Evolutionary conservation across 805 yeast species (phyloP), one percentile per base, ranked within the genome.

Genomic region (Candida verbasci): DNA sequence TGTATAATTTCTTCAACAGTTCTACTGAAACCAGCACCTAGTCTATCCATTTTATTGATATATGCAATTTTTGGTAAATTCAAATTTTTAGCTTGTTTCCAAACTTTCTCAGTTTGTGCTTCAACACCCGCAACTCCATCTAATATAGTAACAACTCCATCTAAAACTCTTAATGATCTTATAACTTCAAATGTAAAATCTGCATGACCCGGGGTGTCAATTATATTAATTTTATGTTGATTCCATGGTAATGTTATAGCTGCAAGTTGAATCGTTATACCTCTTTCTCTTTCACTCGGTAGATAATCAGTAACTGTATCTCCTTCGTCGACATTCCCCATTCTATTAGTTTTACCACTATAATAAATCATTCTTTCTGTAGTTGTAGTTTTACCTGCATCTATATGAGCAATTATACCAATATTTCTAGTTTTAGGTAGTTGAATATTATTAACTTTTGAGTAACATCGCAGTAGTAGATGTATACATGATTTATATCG

Each of bases 71-170:
- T 72, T 0, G 98, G 97, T 24, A 93, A 78, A 2, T 58, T 58
- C 46, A 80, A 60, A 12, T 72, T 73, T 15, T 63, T 65, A 1
- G 96, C 89, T 58, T 89, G 96, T 44, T 74, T 76, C 97, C 97
- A 93, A 3, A 93, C 97, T 52, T 88, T 91, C 55, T 89, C 97
- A 0, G 98, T 91, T 58, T 93, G 97, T 0, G 97, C 93, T 56
- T 93, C 98, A 1, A 93, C 98, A 9, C 98, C 98, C 2, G 96
- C 97, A 7, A 91, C 97, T 1, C 86, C 95, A 62, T 93, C 98
- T 35, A 93, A 60, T 8, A 93, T 85, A 0, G 95, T 83, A 6
- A 93, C 94, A 1, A 91, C 94, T 3, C 97, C 97, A 62, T 93
- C 98, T 8, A 93, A 64, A 1, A 93, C 97, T 43, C 96, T 72